phyloP scores from a whole-genome alignment of 345 rosid species.

The Salix viminalis region DNA sequence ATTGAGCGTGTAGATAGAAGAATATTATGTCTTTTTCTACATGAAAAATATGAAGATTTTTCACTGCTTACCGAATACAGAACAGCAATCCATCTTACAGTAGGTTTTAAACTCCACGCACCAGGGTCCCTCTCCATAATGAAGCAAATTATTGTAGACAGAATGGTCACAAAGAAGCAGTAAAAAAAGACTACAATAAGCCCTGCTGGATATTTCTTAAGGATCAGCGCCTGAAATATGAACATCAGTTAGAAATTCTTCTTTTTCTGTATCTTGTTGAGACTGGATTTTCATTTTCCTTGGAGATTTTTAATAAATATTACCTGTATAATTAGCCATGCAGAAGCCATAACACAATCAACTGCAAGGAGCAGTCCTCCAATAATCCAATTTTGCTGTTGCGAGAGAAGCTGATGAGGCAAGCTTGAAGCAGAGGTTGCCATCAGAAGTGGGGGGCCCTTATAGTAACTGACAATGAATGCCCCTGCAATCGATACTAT shows the following conservation, averaged over 20 bases:
- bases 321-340: constrained; percentile 55
- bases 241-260: not conserved
- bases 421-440: not conserved
- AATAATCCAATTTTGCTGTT: constrained; percentile 42
- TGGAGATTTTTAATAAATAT: not conserved
- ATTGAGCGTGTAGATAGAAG: not conserved
- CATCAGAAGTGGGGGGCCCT: constrained; percentile 42
- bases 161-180: constrained; percentile 21
- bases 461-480: constrained; percentile 55
- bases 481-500: constrained; percentile 54
- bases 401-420: constrained; percentile 23
- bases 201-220: constrained; percentile 32
- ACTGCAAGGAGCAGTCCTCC: constrained; percentile 60
- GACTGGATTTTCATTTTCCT: not conserved
- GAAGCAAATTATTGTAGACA: constrained; percentile 23
- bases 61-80: constrained; percentile 22
- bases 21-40: not conserved
- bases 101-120: constrained; percentile 40
- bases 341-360: constrained; percentile 39
- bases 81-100: constrained; percentile 25
- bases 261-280: not conserved
- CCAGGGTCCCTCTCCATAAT: constrained; percentile 26
- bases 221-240: constrained; percentile 3
- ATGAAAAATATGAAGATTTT: not conserved
- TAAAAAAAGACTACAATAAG: constrained; percentile 21